Evolutionary conservation across 495 filamentous ascomycete species (phyloP), one percentile per base, ranked within the genome.

Genomic region (Neurospora tetraspora): DNA sequence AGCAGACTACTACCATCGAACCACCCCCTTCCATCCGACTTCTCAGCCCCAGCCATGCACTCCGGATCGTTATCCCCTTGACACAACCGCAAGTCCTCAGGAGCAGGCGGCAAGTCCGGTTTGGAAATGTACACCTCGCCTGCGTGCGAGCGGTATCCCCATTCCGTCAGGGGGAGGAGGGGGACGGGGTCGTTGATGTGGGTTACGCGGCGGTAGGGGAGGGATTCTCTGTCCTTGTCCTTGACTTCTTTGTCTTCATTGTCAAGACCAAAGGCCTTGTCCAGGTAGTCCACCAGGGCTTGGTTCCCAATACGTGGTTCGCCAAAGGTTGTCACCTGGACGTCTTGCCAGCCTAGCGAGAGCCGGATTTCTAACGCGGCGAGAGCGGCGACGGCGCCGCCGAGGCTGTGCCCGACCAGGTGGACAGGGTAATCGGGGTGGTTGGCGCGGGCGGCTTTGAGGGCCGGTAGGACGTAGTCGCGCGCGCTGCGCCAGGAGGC

Each of bases 131-230:
- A 97, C 36, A 97, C 88, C 82, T 99, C 96, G 23, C 92, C 93
- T 3, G 88, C 90, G 79, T 99, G 96, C 77, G 90, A 88, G 43
- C 83, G 82, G 77, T 94, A 99, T 18, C 94, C 95, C 94, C 93
- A 97, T 81, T 96, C 91, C 2, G 82, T 82, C 3, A 97, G 83
- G 8, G 96, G 96, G 1, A 99, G 87, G 14, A 97, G 85, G 42
- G 96, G 96, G 4, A 99, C 91, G 1, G 96, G 96, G 78, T 99
- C 96, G 75, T 92, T 85, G 20, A 88, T 78, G 75, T 98, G 96
- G 27, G 96, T 98, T 9, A 98, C 88, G 1, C 95, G 87, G 69
- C 93, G 89, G 79, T 93, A 97, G 76, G 9, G 34, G 34, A 36
- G 34, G 34, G 34, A 36, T 36, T 36, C 78, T 75, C n/a, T 81